Evolutionary conservation across 257 asterid genomes (phyloP).

Genomic region (Solanum chaucha): DNA sequence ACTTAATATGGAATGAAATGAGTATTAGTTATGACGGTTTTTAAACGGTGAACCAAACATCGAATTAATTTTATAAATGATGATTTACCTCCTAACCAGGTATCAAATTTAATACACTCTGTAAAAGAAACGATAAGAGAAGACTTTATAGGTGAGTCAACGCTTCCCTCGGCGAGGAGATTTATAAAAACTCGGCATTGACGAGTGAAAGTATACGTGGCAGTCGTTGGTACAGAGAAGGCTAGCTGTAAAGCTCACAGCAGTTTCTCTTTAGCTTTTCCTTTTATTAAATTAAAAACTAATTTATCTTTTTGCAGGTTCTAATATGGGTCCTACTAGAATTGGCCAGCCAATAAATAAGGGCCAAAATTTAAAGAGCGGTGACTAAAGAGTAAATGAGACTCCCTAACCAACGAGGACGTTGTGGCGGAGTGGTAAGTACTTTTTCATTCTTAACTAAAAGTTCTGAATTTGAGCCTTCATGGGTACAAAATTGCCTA

Average conservation of each 20-base stretch:
- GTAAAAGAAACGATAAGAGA: not conserved
- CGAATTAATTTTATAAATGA: too few species aligned
- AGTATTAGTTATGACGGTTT: too few species aligned
- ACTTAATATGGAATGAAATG: too few species aligned
- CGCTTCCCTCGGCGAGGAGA: not conserved
- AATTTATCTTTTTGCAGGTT: not conserved
- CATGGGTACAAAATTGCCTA: rapidly evolving
- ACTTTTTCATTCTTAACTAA: rapidly evolving
- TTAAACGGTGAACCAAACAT: too few species aligned
- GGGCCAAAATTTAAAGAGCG: not conserved
- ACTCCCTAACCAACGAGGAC: too few species aligned
- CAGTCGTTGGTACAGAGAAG: not conserved
- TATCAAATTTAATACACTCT: not conserved
- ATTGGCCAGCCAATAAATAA: not conserved
- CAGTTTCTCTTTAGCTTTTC: not conserved
- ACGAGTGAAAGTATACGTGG: conserved; percentile 13
- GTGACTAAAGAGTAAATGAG: not conserved
- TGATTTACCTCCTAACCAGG: too few species aligned
- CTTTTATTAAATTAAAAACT: not conserved
- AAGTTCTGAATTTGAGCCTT: rapidly evolving
- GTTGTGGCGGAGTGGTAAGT: too few species aligned
- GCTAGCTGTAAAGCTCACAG: not conserved
- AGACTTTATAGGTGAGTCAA: not conserved
- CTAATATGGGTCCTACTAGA: not conserved
- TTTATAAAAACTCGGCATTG: conserved; percentile 9